A percentile compares a stretch with the other conserved stretches of the same genome.
These are phyloP conservation scores for Ramularia collo-cygni DNA, from an alignment of 2,329 filamentous ascomycete species.

Conservation along the genomic window DNA sequence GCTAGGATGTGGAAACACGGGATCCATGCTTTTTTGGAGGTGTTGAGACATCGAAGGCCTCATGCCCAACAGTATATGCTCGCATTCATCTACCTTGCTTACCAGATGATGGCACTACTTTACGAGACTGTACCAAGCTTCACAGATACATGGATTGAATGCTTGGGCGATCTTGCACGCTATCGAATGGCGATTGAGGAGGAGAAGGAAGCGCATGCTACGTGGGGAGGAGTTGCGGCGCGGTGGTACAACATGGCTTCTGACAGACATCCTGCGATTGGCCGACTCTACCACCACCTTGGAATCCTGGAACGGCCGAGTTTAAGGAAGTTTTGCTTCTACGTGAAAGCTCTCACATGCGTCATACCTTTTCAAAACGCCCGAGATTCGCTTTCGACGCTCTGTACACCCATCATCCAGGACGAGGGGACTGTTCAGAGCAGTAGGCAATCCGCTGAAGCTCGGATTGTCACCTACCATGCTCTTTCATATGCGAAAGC, in stretches of 20 bases:
- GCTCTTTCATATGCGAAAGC: slow-evolving; percentile 56
- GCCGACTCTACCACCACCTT: slow-evolving; percentile 80
- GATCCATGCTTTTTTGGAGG: slow-evolving; percentile 51
- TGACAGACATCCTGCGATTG: slow-evolving; percentile 66
- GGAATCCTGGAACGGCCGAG: slow-evolving; percentile 70
- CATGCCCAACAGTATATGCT: slow-evolving; percentile 81
- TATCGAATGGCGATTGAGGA: slow-evolving; percentile 93
- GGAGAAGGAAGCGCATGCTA: slow-evolving; percentile 59
- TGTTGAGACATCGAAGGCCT: slow-evolving; percentile 64
- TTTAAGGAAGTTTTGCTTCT: slow-evolving; percentile 66
- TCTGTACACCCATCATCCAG: slow-evolving; percentile 51
- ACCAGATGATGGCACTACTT: slow-evolving; percentile 80
- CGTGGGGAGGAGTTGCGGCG: slow-evolving; percentile 72
- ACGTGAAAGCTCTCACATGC: slow-evolving; percentile 63
- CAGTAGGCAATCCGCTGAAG: slow-evolving; percentile 44
- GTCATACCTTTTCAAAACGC: slow-evolving; percentile 61
- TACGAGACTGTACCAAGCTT: slow-evolving; percentile 81
- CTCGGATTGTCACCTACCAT: slow-evolving; percentile 57
- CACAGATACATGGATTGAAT: slow-evolving; percentile 88
- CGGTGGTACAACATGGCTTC: slow-evolving; percentile 83
- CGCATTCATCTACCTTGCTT: slow-evolving; percentile 80
- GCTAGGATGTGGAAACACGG: slow-evolving; percentile 91
- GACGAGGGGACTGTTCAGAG: slow-evolving; percentile 29
- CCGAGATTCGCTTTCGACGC: slow-evolving; percentile 60
- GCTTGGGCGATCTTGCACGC: slow-evolving; percentile 74